Conservation (phyloP, 768 basidiomycete species). For the Suillus paluster region DNA sequence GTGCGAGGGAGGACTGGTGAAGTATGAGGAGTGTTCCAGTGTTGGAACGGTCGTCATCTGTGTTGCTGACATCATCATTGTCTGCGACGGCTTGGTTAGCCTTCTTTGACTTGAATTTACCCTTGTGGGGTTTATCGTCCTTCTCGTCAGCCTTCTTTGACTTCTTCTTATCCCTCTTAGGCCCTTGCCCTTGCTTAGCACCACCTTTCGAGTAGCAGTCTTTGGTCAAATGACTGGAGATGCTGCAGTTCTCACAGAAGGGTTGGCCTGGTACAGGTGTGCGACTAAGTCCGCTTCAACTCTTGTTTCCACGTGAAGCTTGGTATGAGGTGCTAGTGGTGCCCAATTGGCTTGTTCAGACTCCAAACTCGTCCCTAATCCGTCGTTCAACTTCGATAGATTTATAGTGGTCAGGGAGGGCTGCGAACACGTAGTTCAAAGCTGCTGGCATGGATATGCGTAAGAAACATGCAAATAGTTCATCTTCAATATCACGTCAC, state of each 20-base stretch:
- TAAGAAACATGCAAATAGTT: constrained; percentile 20
- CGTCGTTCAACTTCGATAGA: constrained; percentile 10
- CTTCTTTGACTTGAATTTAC: too few relatives aligned
- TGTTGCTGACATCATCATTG: too few relatives aligned
- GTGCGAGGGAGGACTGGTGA: too few relatives aligned
- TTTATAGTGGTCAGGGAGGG: too few relatives aligned
- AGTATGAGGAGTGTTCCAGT: too few relatives aligned
- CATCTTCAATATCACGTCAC: constrained; percentile 8
- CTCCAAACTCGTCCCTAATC: constrained; percentile 10
- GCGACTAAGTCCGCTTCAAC: neutral
- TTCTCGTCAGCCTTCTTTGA: neutral
- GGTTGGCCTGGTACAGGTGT: constrained; percentile 11
- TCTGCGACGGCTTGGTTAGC: too few relatives aligned
- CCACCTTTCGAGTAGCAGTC: constrained; percentile 5
- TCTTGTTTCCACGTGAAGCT: neutral
- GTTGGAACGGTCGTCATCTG: too few relatives aligned
- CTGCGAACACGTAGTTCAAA: too few relatives aligned
- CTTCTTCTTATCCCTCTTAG: neutral
- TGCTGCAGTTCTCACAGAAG: constrained; percentile 9
- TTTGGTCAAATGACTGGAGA: constrained; percentile 4
- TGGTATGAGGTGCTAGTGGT: neutral
- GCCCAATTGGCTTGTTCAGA: neutral
- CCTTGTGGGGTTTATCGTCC: too few relatives aligned
- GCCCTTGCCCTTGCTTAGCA: neutral
- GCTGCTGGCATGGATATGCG: too few relatives aligned